These are phyloP conservation scores for Candida vaughaniae DNA, from an alignment of 805 yeast species.

Conservation along the genomic window DNA sequence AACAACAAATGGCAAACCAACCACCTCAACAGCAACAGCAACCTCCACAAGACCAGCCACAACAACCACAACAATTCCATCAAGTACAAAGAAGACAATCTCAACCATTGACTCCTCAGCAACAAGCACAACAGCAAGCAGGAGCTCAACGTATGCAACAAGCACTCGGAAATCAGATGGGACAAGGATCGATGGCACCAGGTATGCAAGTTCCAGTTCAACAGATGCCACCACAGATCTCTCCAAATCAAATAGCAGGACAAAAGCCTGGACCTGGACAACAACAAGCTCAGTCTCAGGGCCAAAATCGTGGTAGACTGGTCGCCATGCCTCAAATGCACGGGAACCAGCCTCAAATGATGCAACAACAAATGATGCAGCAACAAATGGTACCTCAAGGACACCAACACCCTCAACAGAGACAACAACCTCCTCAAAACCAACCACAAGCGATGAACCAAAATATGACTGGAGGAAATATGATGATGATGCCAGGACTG, in stretches of 20 bases:
- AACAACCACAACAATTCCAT: constrained; percentile 22
- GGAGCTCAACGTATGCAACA: constrained; percentile 20
- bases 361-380: constrained; percentile 3
- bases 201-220: constrained; percentile 24
- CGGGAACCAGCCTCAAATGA: constrained; percentile 2
- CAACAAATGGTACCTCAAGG: constrained; percentile 3
- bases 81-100: constrained; percentile 14
- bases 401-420: constrained; percentile 3
- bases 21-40: neutral
- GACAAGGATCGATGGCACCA: neutral
- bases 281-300: constrained; percentile 4
- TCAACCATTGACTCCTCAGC: constrained; percentile 1
- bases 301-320: neutral
- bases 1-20: neutral
- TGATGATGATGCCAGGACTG: constrained; percentile 8
- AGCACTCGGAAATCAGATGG: neutral
- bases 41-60: constrained; percentile 10
- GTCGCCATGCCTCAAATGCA: neutral
- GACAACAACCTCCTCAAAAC: neutral
- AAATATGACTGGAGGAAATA: neutral
- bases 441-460: neutral
- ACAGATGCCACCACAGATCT: constrained; percentile 7
- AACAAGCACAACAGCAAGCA: constrained; percentile 23
- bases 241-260: constrained; percentile 2
- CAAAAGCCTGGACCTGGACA: constrained; percentile 11